Evolutionary conservation across 2,329 filamentous ascomycete species (phyloP).

Genomic region (Fusarium pseudocircinatum): DNA sequence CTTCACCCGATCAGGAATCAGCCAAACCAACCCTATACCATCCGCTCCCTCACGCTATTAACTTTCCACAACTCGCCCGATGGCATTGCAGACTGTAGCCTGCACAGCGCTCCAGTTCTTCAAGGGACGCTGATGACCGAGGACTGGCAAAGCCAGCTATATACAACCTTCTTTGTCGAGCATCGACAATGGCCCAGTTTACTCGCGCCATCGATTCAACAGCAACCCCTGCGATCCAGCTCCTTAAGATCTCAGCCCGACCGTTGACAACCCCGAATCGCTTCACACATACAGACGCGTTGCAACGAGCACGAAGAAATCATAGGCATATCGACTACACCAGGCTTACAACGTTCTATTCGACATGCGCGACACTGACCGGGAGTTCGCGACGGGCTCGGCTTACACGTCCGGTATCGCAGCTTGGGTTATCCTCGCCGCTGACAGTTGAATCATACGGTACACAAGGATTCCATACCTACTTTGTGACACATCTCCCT

Average conservation of each 20-base stretch:
- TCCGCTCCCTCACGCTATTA: conserved; percentile 9
- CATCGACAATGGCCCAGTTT: conserved; percentile 39
- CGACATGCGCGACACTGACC: conserved; percentile 9
- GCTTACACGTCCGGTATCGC: conserved; percentile 14
- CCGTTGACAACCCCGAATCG: conserved; percentile 8
- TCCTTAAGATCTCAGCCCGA: conserved; percentile 29
- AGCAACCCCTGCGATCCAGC: conserved; percentile 24
- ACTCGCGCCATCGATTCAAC: conserved; percentile 28
- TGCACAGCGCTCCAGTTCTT: conserved; percentile 37
- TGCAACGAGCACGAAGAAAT: neutral
- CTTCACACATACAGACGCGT: neutral
- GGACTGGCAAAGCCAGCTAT: conserved; percentile 12
- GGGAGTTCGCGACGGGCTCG: conserved; percentile 19
- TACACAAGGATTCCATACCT: conserved; percentile 81
- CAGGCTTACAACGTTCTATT: neutral
- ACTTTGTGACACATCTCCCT: conserved; percentile 96
- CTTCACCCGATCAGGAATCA: neutral
- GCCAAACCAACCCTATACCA: conserved; percentile 25
- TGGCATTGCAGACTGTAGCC: conserved; percentile 40
- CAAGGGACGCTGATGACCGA: conserved; percentile 40
- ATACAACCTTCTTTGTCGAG: conserved; percentile 14
- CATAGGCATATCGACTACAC: neutral
- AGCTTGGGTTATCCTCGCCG: conserved; percentile 4
- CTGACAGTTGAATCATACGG: conserved; percentile 13
- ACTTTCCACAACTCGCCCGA: conserved; percentile 35